Conservation (phyloP, 768 basidiomycete species). For the Udeniomyces megalosporus region DNA sequence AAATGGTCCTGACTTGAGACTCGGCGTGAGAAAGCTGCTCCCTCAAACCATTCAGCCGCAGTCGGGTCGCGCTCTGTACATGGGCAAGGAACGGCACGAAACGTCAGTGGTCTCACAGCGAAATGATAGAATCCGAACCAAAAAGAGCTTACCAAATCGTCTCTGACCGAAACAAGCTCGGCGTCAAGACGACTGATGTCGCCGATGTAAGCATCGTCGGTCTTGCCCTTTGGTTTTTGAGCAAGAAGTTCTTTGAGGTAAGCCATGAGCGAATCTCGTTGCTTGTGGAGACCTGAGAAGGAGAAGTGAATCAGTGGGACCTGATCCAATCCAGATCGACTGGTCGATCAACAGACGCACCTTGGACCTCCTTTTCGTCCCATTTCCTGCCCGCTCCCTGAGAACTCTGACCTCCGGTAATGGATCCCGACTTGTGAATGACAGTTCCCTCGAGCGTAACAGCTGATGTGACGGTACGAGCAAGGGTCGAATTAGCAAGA, state of each 20-base stretch:
- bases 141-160: slow-evolving; percentile 52
- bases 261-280: slow-evolving; percentile 50
- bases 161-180: slow-evolving; percentile 51
- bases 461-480: slow-evolving; percentile 31
- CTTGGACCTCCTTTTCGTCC: slow-evolving; percentile 86
- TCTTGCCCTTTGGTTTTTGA: slow-evolving; percentile 64
- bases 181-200: slow-evolving; percentile 69
- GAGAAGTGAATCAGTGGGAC: slow-evolving; percentile 17
- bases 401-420: slow-evolving; percentile 81
- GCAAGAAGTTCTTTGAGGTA: slow-evolving; percentile 72
- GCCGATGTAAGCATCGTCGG: slow-evolving; percentile 59
- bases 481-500: not conserved
- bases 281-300: slow-evolving; percentile 38
- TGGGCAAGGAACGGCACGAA: not conserved
- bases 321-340: too few species aligned
- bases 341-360: slow-evolving; percentile 32
- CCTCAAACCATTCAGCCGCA: slow-evolving; percentile 58
- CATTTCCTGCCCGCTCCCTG: slow-evolving; percentile 67
- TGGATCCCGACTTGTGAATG: slow-evolving; percentile 92
- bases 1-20: slow-evolving; percentile 41
- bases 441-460: slow-evolving; percentile 93
- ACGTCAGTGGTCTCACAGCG: not conserved
- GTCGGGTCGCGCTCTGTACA: slow-evolving; percentile 59
- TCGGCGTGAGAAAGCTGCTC: slow-evolving; percentile 72
- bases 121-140: not conserved